Percentiles rank a stretch among this genome's conserved stretches.
phyloP scores from a whole-genome alignment of 1,284 basidiomycete genomes.

The Hemileia vastatrix region DNA sequence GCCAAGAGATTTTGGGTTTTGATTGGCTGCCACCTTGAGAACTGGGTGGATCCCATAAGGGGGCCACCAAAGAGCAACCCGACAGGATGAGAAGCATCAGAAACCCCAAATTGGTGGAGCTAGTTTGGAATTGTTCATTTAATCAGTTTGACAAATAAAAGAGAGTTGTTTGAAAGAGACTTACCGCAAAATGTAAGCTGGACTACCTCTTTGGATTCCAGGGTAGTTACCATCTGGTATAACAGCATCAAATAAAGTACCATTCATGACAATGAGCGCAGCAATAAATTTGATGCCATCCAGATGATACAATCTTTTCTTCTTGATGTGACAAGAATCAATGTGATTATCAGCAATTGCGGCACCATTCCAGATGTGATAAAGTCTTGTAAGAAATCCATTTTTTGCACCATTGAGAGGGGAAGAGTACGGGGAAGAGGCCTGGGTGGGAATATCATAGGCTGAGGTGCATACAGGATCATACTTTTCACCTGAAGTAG shows the following conservation, averaged over 20 bases:
- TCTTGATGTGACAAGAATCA: slow-evolving; percentile 19
- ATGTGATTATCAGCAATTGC: slow-evolving; percentile 14
- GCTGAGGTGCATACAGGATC: background rate
- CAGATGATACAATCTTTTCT: slow-evolving; percentile 36
- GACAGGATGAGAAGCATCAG: slow-evolving; percentile 37
- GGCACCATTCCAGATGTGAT: slow-evolving; percentile 16
- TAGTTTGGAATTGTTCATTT: background rate
- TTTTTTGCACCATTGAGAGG: slow-evolving; percentile 1
- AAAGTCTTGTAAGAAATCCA: slow-evolving; percentile 7
- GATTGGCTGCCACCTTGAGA: background rate
- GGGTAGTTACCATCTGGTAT: slow-evolving; percentile 32
- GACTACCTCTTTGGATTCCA: slow-evolving; percentile 36
- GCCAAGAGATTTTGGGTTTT: slow-evolving; percentile 37
- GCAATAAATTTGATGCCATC: slow-evolving; percentile 43
- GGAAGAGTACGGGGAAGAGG: slow-evolving; percentile 3
- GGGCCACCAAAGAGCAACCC: slow-evolving; percentile 38
- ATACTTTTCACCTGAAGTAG: background rate
- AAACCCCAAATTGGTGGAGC: slow-evolving; percentile 40
- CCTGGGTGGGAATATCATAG: slow-evolving; percentile 3
- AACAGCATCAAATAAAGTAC: slow-evolving; percentile 40
- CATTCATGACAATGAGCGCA: slow-evolving; percentile 41
- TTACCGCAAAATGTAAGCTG: slow-evolving; percentile 38
- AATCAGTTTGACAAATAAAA: background rate
- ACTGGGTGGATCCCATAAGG: slow-evolving; percentile 37
- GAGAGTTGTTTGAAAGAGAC: background rate